Evolutionary conservation across 148 eudicot genomes (phyloP).

Genomic region (Cornus suecica): DNA sequence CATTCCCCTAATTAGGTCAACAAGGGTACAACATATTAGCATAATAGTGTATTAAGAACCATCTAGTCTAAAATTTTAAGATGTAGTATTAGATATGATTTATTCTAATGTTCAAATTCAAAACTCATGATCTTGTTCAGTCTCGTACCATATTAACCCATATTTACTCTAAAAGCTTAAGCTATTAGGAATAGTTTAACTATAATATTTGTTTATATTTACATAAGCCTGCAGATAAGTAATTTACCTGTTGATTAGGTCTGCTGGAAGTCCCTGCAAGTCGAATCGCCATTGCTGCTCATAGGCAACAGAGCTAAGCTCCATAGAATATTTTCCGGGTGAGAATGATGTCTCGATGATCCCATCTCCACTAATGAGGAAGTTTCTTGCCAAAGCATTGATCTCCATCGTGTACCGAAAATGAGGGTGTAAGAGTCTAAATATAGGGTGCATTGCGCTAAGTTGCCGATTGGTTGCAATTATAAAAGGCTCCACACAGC

Average conservation of each 20-base stretch:
- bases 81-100: too few relatives aligned
- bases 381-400: slow-evolving; percentile 72
- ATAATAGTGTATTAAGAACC: too few relatives aligned
- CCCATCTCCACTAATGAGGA: slow-evolving; percentile 64
- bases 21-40: background rate
- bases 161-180: too few relatives aligned
- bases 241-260: slow-evolving; percentile 64
- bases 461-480: slow-evolving; percentile 72
- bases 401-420: slow-evolving; percentile 93
- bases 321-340: slow-evolving; percentile 53
- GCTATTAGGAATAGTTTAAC: too few relatives aligned
- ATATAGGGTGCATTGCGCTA: slow-evolving; percentile 80
- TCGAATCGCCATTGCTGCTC: slow-evolving; percentile 75
- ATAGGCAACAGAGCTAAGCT: slow-evolving; percentile 65
- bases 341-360: slow-evolving; percentile 62
- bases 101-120: too few relatives aligned
- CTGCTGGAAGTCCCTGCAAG: slow-evolving; percentile 60
- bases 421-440: slow-evolving; percentile 66
- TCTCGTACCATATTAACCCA: too few relatives aligned
- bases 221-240: too few relatives aligned
- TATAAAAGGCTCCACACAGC: slow-evolving; percentile 68
- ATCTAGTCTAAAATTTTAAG: too few relatives aligned
- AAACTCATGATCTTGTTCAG: too few relatives aligned
- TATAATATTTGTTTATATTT: too few relatives aligned
- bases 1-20: slow-evolving; percentile 43